Base-by-base conservation (phyloP, 176 grass and related monocot species). In the Echinochloa phyllopogon region DNA sequence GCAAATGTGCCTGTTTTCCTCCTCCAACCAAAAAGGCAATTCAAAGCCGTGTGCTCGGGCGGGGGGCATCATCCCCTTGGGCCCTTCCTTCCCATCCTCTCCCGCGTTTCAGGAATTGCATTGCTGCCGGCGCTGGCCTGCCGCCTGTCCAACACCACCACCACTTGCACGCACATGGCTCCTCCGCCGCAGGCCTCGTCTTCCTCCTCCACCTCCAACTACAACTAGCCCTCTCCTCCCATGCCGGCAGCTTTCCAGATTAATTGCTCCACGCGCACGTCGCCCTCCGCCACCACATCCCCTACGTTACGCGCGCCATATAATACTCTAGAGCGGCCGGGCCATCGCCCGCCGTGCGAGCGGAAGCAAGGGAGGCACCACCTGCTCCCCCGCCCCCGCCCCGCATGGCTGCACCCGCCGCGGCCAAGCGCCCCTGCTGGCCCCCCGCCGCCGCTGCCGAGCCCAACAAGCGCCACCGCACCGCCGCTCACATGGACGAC, bases 391-490 rank as follows among this genome's bases (percentile, higher is more conserved):
- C 6, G 1, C 42, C 27, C 61, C 7, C 36, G 47, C 18, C 12
- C 5, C 49, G 6, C 88, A 86, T 86, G 88, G 84, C 87, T 42
- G 75, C 87, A n/a, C 68, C 87, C 36, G 73, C 77, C 61, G 23
- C 72, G 44, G 62, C 77, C 73, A 86, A 82, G 73, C 84, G 79
- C 65, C 73, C 39, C 13, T 72, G n/a, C 71, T 11, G 16, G 23
- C 58, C 45, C 0, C 55, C 62, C 17, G 10, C 87, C 36, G 1
- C 25, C 15, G 29, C 9, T 18, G 77, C 17, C 4, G 62, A 52
- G 6, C 64, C 23, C 16, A 44, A 55, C 47, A 90, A 78, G 79
- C 65, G 84, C 10, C 84, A 72, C 65, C 83, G 72, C 48, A n/a
- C 76, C 4, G 10, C 24, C 55, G 16, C 43, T 10, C 17, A 17